A percentile compares a stretch with the other conserved stretches of the same genome.
These are phyloP conservation scores for Aspergillus pseudonomiae DNA, from an alignment of 2,329 filamentous ascomycete species.

Conservation along the genomic window DNA sequence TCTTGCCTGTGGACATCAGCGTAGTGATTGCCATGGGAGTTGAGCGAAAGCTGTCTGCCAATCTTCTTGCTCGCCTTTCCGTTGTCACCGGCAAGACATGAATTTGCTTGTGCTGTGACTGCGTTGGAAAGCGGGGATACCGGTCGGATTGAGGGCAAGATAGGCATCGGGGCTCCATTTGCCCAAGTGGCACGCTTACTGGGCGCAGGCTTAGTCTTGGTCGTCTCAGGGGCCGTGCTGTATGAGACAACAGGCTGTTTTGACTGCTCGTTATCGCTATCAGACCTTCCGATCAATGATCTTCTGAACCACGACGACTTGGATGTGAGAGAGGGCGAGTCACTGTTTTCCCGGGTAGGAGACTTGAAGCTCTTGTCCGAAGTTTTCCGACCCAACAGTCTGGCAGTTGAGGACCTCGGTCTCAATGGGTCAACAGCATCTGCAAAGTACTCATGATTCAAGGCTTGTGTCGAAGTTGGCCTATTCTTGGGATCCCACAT, in stretches of 20 bases:
- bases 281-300: slow-evolving; percentile 81
- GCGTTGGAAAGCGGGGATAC: slow-evolving; percentile 96
- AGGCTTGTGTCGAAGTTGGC: slow-evolving; percentile 89
- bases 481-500: slow-evolving; percentile 97
- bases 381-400: slow-evolving; percentile 84
- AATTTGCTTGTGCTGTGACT: slow-evolving; percentile 84
- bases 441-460: slow-evolving; percentile 91
- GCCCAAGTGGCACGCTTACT: slow-evolving; percentile 93
- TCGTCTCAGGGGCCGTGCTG: slow-evolving; percentile 43
- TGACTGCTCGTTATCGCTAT: slow-evolving; percentile 52
- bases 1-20: slow-evolving; percentile 87
- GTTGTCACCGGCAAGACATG: slow-evolving; percentile 60
- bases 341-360: slow-evolving; percentile 63
- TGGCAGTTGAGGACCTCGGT: slow-evolving; percentile 86
- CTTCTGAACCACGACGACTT: slow-evolving; percentile 98
- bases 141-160: slow-evolving; percentile 89
- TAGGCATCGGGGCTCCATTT: slow-evolving; percentile 87
- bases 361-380: slow-evolving; percentile 74
- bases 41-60: slow-evolving; percentile 88
- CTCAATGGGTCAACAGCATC: slow-evolving; percentile 90
- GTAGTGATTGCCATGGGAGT: slow-evolving; percentile 91
- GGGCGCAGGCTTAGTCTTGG: slow-evolving; percentile 60
- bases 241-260: slow-evolving; percentile 50
- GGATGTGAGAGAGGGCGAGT: slow-evolving; percentile 64
- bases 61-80: slow-evolving; percentile 82